Conservation (phyloP, 106 monocot genomes). For the Ottelia alismoides region DNA sequence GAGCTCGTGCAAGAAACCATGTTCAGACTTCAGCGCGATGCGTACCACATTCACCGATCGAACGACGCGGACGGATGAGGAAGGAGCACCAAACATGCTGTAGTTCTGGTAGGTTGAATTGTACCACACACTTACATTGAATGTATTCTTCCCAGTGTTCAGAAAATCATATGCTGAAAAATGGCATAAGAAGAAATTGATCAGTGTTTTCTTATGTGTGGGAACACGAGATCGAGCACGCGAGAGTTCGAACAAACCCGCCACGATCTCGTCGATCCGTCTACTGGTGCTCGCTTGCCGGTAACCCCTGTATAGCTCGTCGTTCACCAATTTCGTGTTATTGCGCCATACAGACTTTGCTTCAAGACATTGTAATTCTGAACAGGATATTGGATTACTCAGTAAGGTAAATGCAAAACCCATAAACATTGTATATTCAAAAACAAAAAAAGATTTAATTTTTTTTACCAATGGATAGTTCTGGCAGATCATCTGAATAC, state of each 20-base stretch:
- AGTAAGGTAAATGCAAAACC: no score
- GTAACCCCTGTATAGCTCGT: conserved; percentile 34
- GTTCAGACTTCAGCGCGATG: background rate
- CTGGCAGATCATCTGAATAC: no score
- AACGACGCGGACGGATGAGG: conserved; percentile 1
- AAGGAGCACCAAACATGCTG: background rate
- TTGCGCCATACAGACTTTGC: conserved; percentile 35
- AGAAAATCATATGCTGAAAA: conserved; percentile 40
- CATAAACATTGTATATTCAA: conserved; percentile 28
- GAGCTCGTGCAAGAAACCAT: background rate
- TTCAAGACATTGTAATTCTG: conserved; percentile 40
- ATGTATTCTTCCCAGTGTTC: conserved; percentile 14
- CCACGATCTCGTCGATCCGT: no score
- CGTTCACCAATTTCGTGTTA: conserved; percentile 26
- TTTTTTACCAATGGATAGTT: no score
- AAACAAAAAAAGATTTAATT: no score
- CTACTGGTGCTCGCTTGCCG: no score
- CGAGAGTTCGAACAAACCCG: no score
- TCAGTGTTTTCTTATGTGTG: no score
- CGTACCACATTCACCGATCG: conserved; percentile 19
- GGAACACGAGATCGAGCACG: no score
- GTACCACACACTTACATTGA: conserved; percentile 17
- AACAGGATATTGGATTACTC: no score
- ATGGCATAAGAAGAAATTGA: no score
- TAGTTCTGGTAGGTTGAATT: conserved; percentile 16